A percentile compares a stretch with the other conserved stretches of the same genome.
Evolutionary conservation across 371 early-diverging fungal genomes (phyloP).

Genomic region (Gilbertella persicaria): DNA sequence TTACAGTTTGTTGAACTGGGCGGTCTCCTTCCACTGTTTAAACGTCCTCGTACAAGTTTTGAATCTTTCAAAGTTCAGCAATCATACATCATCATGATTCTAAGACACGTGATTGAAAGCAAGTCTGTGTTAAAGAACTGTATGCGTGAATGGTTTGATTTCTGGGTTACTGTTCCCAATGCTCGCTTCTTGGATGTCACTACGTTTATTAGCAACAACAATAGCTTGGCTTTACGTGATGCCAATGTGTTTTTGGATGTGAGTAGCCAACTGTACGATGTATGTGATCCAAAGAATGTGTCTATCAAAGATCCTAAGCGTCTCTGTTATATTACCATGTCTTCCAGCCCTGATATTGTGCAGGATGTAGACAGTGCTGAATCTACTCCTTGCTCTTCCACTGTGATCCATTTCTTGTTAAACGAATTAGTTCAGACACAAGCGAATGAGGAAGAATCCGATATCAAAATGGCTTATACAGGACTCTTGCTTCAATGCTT

Average conservation of each 20-base stretch:
- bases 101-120: slow-evolving; percentile 83
- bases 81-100: slow-evolving; percentile 68
- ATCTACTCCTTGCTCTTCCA: neutral
- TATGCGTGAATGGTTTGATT: slow-evolving; percentile 72
- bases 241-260: slow-evolving; percentile 10
- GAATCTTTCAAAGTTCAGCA: slow-evolving; percentile 64
- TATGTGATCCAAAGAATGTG: neutral
- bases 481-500: slow-evolving; percentile 86
- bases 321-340: slow-evolving; percentile 5
- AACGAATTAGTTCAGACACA: slow-evolving; percentile 4
- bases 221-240: slow-evolving; percentile 14
- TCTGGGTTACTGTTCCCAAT: slow-evolving; percentile 28
- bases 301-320: neutral
- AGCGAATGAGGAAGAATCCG: slow-evolving; percentile 1
- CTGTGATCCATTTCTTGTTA: slow-evolving; percentile 19
- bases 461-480: slow-evolving; percentile 53
- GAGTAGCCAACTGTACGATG: slow-evolving; percentile 8
- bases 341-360: no score
- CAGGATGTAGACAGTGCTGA: neutral
- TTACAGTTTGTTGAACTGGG: slow-evolving; percentile 58
- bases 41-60: slow-evolving; percentile 33
- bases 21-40: slow-evolving; percentile 59
- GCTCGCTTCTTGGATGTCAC: slow-evolving; percentile 1
- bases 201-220: slow-evolving; percentile 8
- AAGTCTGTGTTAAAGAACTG: slow-evolving; percentile 51